These are phyloP conservation scores for Coemansia javaensis DNA, from an alignment of 192 early-diverging fungal genomes.

Conservation along the genomic window DNA sequence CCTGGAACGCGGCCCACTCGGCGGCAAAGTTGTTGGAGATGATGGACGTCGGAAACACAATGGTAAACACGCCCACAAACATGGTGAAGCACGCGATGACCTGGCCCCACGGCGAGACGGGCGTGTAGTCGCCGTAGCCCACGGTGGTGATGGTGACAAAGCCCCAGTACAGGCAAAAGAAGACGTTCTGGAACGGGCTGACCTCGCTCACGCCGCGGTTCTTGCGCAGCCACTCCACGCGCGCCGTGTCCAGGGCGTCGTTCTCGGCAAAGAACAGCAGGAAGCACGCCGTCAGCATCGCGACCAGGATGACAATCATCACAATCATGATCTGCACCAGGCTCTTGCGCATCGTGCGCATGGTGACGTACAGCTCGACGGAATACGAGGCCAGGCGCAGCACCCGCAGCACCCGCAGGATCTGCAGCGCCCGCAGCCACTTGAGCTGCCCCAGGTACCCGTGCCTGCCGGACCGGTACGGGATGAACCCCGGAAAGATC, in stretches of 20 bases:
- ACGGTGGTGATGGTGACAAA: slow-evolving; percentile 54
- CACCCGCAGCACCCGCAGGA: slow-evolving; percentile 40
- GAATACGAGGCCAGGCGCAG: slow-evolving; percentile 41
- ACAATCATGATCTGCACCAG: slow-evolving; percentile 35
- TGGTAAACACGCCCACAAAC: slow-evolving; percentile 53
- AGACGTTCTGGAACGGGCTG: slow-evolving; percentile 53
- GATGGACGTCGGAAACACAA: slow-evolving; percentile 56
- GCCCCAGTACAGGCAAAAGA: slow-evolving; percentile 53
- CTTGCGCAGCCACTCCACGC: slow-evolving; percentile 42
- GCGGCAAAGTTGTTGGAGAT: slow-evolving; percentile 54
- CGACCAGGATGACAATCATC: slow-evolving; percentile 28
- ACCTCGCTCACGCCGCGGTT: slow-evolving; percentile 27
- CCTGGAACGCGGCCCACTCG: slow-evolving; percentile 51
- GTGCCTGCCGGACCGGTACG: slow-evolving; percentile 3
- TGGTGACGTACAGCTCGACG: slow-evolving; percentile 41
- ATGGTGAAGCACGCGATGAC: slow-evolving; percentile 51
- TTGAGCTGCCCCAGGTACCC: slow-evolving; percentile 26
- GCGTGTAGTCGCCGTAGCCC: slow-evolving; percentile 54
- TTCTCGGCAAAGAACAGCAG: slow-evolving; percentile 44
- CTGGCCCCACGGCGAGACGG: slow-evolving; percentile 49
- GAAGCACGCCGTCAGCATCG: slow-evolving; percentile 38
- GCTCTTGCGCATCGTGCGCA: slow-evolving; percentile 42
- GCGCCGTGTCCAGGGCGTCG: slow-evolving; percentile 23
- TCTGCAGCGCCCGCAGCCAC: slow-evolving; percentile 40
- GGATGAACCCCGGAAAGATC: slow-evolving; percentile 30